Evolutionary conservation across 73 alveolate genomes (phyloP).

Genomic region (Paramecium octaurelia): DNA sequence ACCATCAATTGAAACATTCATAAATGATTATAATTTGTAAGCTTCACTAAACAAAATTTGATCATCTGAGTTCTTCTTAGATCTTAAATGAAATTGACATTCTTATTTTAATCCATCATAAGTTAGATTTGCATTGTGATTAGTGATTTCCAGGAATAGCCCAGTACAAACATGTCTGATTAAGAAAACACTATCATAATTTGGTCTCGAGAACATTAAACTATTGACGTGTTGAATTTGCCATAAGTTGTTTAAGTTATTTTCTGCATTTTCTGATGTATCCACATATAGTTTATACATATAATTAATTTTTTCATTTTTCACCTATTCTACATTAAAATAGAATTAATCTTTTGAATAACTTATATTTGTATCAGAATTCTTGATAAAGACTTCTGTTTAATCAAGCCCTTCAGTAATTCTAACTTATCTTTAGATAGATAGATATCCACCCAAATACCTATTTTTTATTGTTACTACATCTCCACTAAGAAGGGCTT

Average conservation of each 20-base stretch:
- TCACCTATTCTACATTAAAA: neutral
- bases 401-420: neutral
- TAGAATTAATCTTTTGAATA: neutral
- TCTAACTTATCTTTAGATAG: neutral
- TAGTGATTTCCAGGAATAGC: neutral
- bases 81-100: neutral
- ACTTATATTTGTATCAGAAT: neutral
- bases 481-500: neutral
- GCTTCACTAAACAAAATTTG: neutral
- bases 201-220: neutral
- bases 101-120: neutral
- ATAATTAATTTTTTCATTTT: neutral
- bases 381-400: neutral
- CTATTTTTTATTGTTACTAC: conserved; percentile 14
- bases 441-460: neutral
- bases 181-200: neutral
- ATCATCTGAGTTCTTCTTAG: neutral
- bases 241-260: conserved; percentile 17
- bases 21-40: neutral
- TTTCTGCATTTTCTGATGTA: neutral
- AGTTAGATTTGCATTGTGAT: neutral
- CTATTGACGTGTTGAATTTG: neutral
- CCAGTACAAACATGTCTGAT: conserved; percentile 45
- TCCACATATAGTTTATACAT: neutral
- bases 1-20: neutral